Base-by-base conservation (phyloP, 495 filamentous ascomycete genomes). In the Entonaema liquescens region DNA sequence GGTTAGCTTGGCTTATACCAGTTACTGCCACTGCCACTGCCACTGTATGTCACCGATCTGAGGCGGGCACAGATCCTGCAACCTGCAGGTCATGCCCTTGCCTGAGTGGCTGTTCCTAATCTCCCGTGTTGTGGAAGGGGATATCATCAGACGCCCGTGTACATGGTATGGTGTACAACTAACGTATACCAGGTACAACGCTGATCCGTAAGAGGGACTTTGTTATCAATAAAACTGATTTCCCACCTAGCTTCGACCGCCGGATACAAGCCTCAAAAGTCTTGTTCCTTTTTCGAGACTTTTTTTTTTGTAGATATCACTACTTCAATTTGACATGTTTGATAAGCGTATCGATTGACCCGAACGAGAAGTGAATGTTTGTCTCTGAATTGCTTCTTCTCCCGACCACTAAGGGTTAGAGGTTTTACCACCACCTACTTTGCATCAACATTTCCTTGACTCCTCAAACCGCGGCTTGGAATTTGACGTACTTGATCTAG, bases 361-460 rank as follows among this genome's bases (percentile, higher is more conserved):
- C 17, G 12, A 68, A 65, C 9, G 21, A 66, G 57, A 55, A 55
- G 50, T 55, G 52, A 59, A 62, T 66, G 61, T 15, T 40, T 69
- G 70, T 73, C 70, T 73, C 62, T 61, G 42, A 66, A 38, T 62
- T 73, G 61, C 70, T 73, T 69, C 57, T 73, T 72, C 33, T 33
- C 15, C 23, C 56, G 54, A 67, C 59, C 57, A 60, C 64, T 28
- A 54, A 60, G 11, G 44, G 25, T 55, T 60, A 60, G 21, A 21
- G 38, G 35, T 57, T 62, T 53, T 3, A 55, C 52, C 59, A 65
- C 17, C 44, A 4, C 19, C 15, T 40, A 12, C 33, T 69, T 55
- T 57, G 65, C 49, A 68, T 68, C 65, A 59, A 62, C 58, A 21
- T 65, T 19, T 8, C 28, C 50, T 62, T 54, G 59, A 59, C 55